Percentiles rank a stretch among this genome's conserved stretches.
Conservation (phyloP, 2,329 filamentous ascomycete genomes). For the Blastomyces emzantsi region DNA sequence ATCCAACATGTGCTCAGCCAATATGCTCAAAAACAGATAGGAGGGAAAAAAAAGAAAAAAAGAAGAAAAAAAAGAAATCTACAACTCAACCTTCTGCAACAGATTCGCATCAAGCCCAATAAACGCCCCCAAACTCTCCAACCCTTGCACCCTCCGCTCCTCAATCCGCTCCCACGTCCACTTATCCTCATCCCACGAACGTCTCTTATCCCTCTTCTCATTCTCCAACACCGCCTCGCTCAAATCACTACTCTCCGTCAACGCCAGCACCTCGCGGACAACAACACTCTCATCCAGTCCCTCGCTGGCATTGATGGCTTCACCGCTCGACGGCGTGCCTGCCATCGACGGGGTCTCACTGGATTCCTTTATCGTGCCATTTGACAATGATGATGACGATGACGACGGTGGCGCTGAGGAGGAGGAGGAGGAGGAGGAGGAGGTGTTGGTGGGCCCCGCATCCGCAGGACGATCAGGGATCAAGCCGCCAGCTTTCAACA, state of each 20-base stretch:
- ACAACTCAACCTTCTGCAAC: slow-evolving; percentile 34
- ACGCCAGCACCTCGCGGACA: slow-evolving; percentile 29
- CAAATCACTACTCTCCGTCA: slow-evolving; percentile 25
- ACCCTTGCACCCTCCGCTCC: slow-evolving; percentile 45
- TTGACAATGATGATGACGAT: slow-evolving; percentile 14
- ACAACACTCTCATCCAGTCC: slow-evolving; percentile 29
- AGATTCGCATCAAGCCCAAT: slow-evolving; percentile 44
- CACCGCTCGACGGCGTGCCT: slow-evolving; percentile 18
- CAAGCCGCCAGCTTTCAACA: slow-evolving; percentile 62
- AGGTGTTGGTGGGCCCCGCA: slow-evolving; percentile 12
- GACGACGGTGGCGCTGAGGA: too few species aligned
- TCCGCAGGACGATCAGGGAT: slow-evolving; percentile 64
- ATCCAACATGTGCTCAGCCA: neutral
- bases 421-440: neutral
- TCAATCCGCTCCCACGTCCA: slow-evolving; percentile 57
- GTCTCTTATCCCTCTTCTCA: slow-evolving; percentile 20
- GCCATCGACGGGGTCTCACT: neutral
- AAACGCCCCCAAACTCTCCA: slow-evolving; percentile 49
- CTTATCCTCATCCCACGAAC: slow-evolving; percentile 30
- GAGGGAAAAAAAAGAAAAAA: neutral
- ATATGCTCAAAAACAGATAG: neutral
- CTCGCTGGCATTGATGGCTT: slow-evolving; percentile 26
- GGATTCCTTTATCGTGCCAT: slow-evolving; percentile 23
- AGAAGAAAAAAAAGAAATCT: slow-evolving; percentile 15
- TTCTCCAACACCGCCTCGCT: slow-evolving; percentile 23